Base-by-base conservation (phyloP, 768 basidiomycete species). In the Pleurotus citrinopileatus region DNA sequence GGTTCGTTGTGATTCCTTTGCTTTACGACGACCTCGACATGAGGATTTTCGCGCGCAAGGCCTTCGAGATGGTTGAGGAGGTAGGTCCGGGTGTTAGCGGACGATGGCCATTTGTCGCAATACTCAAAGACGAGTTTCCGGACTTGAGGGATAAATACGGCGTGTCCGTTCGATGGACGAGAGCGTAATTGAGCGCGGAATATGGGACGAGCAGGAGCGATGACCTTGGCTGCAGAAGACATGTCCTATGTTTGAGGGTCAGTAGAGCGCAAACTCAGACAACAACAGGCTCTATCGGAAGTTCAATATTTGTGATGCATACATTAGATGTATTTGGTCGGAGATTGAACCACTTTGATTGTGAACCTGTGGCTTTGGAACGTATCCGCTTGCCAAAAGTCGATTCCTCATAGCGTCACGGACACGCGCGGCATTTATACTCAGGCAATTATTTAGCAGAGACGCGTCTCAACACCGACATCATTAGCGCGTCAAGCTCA, bases 41-140 rank as follows among this genome's bases (percentile, higher is more conserved):
- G 87, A 0, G 92, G 90, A 67, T 94, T 84, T 54, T 78, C 67
- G 53, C 75, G 75, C 4, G 93, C 93, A 57, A 94, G 71, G 13
- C 70, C 59, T 62, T 84, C 78, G 53, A 91, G 73, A 57, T 84
- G 75, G 53, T 79, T 82, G 63, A 74, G 67, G 63, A 96, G 70
- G 67, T 81, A 94, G 23, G 75, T 78, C 61, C 92, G 85, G 5
- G 89, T 76, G 63, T 84, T 83, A 42, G 77, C 70, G 0, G 90
- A 92, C 3, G 90, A 86, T 1, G 87, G 82, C 81, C 87, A 89
- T 52, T 80, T 81, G 63, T 94, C 85, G 70, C 92, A 93, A 68
- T 81, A 95, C 70, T 94, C 90, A 66, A 96, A 82, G 59, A 96
- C 91, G 56, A 96, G 75, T 65, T 93, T 94, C 53, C 90, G 76